Base-by-base conservation (phyloP, 2,329 filamentous ascomycete species). In the Colletotrichum euphorbiae region DNA sequence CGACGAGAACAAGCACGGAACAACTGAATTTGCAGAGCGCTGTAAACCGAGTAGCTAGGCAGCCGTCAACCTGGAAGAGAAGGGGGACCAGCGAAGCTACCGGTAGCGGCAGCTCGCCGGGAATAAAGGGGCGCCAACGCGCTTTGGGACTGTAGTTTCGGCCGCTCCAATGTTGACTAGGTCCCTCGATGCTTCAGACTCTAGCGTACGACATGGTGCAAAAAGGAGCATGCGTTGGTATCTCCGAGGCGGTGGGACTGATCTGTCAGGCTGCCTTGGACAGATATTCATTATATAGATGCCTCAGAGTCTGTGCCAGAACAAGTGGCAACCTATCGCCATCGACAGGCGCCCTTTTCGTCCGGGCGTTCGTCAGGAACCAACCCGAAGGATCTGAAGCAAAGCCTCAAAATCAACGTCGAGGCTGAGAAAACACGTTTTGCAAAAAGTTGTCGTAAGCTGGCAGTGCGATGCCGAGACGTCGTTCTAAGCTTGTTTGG, bases 81-180 rank as follows among this genome's bases (percentile, higher is more conserved):
- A 24, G 24, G 24, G 24, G 4, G 24, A 24, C 4, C 24, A 24
- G 24, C 24, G 4, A 4, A 24, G 24, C 24, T 24, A 38, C 48
- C 59, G 63, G 50, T 24, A 38, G 57, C 59, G 63, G 50, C 64
- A 67, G 64, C 24, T 55, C 50, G 50, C 58, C 42, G 28, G 58
- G 60, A 63, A 43, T 48, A 36, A 42, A n/a, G 24, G 38, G 17
- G 19, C 43, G 28, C 43, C 28, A 40, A 13, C 43, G 15, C n/a
- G 31, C 42, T 48, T 31, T 13, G 5, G 28, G 42, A n/a, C n/a
- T 52, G 12, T 52, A 2, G 42, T 3, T 45, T 45, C 3, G 15
- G 6, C 6, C 28, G 28, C 28, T 28, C 28, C 28, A 28, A 4
- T 28, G 4, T 28, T 28, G 4, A 28, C 24, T 28, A 28, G 24